Evolutionary conservation across 2,329 filamentous ascomycete species (phyloP).

Genomic region (Epichloe festucae): DNA sequence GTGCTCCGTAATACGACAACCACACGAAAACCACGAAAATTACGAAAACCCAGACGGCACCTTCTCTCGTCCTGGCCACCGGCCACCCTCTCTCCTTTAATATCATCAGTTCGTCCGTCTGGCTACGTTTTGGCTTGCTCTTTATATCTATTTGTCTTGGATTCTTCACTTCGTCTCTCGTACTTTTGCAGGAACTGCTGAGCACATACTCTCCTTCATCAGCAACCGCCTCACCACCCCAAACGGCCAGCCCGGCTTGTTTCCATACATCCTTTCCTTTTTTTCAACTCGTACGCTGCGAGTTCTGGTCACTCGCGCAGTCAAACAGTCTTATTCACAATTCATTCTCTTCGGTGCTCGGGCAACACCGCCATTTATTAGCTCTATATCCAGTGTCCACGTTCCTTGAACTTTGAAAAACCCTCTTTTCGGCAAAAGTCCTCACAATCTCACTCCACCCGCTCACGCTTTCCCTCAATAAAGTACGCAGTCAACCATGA

Average conservation of each 20-base stretch:
- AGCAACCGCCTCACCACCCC: constrained; percentile 6
- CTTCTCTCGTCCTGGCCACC: neutral
- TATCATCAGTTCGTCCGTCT: neutral
- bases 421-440: neutral
- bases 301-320: constrained; percentile 11
- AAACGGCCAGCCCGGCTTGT: constrained; percentile 6
- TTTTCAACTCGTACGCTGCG: constrained; percentile 10
- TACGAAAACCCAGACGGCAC: neutral
- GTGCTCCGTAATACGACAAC: neutral
- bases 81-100: constrained; percentile 4
- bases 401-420: constrained; percentile 1
- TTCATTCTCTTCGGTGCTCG: constrained; percentile 17
- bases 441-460: neutral
- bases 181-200: constrained; percentile 15
- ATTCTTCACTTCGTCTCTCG: constrained; percentile 2
- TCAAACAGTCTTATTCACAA: constrained; percentile 13
- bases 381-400: neutral
- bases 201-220: constrained; percentile 23
- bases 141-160: constrained; percentile 1
- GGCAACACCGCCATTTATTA: constrained; percentile 17
- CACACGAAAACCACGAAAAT: too few species aligned
- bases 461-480: neutral
- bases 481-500: constrained; percentile 19
- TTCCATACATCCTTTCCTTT: neutral
- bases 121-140: constrained; percentile 8